Evolutionary conservation across 225 moss, liverwort and hornwort species (phyloP).

Genomic region (Bryoerythrophyllum caledonicum): DNA sequence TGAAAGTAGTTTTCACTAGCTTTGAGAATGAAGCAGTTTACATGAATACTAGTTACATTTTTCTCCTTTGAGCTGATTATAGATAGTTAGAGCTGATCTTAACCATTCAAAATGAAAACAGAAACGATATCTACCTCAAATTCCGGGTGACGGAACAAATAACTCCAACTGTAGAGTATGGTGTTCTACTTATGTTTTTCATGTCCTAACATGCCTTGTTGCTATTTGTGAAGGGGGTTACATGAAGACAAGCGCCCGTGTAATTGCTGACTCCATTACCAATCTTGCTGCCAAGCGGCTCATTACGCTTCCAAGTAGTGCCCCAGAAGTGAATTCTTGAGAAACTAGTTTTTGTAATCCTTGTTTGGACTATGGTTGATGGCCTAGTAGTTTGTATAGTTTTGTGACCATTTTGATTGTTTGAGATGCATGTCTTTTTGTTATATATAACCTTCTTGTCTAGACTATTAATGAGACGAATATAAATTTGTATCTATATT

Average conservation of each 20-base stretch:
- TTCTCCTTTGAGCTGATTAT: no score
- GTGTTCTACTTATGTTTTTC: slow-evolving; percentile 5
- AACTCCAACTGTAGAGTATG: background rate
- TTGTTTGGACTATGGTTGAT: background rate
- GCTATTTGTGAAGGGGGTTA: slow-evolving; percentile 72
- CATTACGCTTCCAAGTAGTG: slow-evolving; percentile 43
- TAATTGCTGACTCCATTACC: slow-evolving; percentile 86
- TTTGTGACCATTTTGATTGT: background rate
- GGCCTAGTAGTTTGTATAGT: background rate
- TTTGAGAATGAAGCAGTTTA: background rate
- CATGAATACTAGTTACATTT: background rate
- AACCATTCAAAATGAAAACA: no score
- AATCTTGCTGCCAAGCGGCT: slow-evolving; percentile 64
- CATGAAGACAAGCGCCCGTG: slow-evolving; percentile 84
- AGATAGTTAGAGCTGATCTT: no score
- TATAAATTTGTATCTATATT: no score
- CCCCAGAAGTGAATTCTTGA: background rate
- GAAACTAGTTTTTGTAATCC: background rate
- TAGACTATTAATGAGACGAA: no score
- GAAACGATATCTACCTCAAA: no score
- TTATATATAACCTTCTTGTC: no score
- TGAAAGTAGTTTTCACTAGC: no score
- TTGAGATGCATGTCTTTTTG: no score
- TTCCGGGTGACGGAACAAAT: no score
- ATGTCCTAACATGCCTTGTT: background rate